Base-by-base conservation (phyloP, 805 yeast species). In the Cyberlindnera saturnus region DNA sequence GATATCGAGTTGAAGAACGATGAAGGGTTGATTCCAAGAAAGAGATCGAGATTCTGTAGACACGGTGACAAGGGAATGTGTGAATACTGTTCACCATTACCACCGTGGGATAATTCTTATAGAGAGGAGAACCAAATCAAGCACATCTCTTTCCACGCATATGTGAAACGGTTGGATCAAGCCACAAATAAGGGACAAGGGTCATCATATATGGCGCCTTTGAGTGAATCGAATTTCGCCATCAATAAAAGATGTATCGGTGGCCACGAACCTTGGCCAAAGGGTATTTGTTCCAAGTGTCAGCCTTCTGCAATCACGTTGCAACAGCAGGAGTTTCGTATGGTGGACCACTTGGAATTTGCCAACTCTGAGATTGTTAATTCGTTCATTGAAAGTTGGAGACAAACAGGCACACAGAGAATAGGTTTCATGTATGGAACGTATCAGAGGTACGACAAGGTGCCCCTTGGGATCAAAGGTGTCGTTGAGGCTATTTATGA, bases 321-420 rank as follows among this genome's bases (percentile, higher is more conserved):
- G 48, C 95, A 85, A 62, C 89, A 81, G 62, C 99, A 93, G 62
- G 69, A 73, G 31, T 93, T 86, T 63, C 76, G 99, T 55, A 87
- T 93, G 96, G 96, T 95, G 26, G 99, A 93, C 62, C 98, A 93
- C 65, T 93, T 93, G 28, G 99, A 93, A 61, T 86, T 90, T 62
- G 79, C 87, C 19, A 79, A 78, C 45, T 78, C 89, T 41, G 69
- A 71, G 11, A 74, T 89, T 20, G 77, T 93, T 42, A 87, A 93
- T 62, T 70, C 74, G 32, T 93, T 93, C 62, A 87, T 93, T 43
- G 95, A 93, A 51, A 69, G 85, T 18, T 93, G 99, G 99, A 81
- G 99, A 64, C 68, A 70, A 41, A 76, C 95, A 0, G 98, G 96
- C 3, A 67, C 77, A 17, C 99, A 93, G 65, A 75, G 99, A 55